Conservation (phyloP, 1,284 basidiomycete species). For the Heterobasidion annosum region DNA sequence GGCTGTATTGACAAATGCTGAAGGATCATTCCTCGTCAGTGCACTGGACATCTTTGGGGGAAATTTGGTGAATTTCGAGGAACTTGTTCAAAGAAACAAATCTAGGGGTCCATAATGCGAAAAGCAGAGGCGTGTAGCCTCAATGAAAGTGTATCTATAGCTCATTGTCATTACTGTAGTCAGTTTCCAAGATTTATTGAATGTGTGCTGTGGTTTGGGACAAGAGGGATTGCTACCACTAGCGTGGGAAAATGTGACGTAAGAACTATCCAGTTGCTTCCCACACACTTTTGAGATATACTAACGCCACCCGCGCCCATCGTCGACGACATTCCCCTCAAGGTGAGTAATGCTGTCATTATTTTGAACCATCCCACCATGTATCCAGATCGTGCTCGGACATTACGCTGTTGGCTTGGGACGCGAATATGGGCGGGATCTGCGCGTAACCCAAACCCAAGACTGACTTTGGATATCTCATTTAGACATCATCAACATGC, state of each 20-base stretch:
- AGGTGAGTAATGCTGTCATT: constrained; percentile 13
- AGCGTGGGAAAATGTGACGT: constrained; percentile 14
- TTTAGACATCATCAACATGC: constrained; percentile 42
- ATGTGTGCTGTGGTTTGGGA: no score
- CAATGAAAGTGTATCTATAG: not conserved
- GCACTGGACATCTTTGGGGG: constrained; percentile 84
- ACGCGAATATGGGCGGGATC: no score
- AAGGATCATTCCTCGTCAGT: constrained; percentile 24
- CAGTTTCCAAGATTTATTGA: not conserved
- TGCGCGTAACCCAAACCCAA: not conserved
- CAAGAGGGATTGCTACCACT: no score
- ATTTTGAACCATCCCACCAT: not conserved
- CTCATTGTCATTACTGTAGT: not conserved
- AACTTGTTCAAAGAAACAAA: constrained; percentile 36
- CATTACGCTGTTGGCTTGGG: no score
- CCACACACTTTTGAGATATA: not conserved
- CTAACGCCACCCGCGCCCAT: not conserved
- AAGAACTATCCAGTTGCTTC: constrained; percentile 24
- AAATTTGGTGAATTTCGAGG: constrained; percentile 59
- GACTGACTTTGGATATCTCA: not conserved
- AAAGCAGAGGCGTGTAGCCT: not conserved
- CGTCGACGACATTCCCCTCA: constrained; percentile 15
- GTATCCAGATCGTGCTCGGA: no score
- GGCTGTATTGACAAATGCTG: not conserved
- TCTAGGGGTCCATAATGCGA: not conserved